A percentile compares a stretch with the other conserved stretches of the same genome.
phyloP scores from a whole-genome alignment of 78 protist species.

The Dictyostelium purpureum region DNA sequence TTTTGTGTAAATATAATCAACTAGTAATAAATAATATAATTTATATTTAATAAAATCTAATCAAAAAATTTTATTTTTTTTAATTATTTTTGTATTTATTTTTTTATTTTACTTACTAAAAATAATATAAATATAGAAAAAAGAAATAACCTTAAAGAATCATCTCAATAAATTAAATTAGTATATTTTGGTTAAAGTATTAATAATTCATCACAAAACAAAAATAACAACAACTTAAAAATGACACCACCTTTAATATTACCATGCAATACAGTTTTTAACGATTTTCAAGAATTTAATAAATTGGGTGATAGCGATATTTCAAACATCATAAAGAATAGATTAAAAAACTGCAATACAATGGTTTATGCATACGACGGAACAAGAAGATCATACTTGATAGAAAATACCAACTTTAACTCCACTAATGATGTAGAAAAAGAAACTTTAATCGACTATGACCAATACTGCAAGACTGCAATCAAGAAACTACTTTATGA shows the following conservation, averaged over 20 bases:
- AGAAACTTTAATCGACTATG: conserved; percentile 5
- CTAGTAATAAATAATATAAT: too few relatives aligned
- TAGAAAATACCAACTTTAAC: neutral
- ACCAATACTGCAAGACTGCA: conserved; percentile 18
- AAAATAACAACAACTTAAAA: neutral
- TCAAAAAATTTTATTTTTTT: too few relatives aligned
- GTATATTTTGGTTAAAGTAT: too few relatives aligned
- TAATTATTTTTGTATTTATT: too few relatives aligned
- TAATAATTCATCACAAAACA: neutral
- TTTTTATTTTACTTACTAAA: too few relatives aligned
- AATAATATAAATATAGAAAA: too few relatives aligned
- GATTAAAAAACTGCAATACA: conserved; percentile 1
- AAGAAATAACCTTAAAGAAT: too few relatives aligned
- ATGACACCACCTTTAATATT: neutral
- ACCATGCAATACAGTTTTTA: neutral
- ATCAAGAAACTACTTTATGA: neutral
- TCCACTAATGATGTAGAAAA: neutral
- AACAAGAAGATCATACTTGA: conserved; percentile 49
- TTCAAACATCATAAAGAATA: neutral
- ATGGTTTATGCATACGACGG: conserved; percentile 75
- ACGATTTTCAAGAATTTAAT: neutral
- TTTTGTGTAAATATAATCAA: too few relatives aligned
- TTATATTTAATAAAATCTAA: too few relatives aligned
- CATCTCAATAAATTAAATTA: too few relatives aligned
- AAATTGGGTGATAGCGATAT: neutral